A percentile compares a stretch with the other conserved stretches of the same genome.
These are phyloP conservation scores for Leccinum subtestaceum DNA, from an alignment of 768 basidiomycete genomes.

Conservation along the genomic window DNA sequence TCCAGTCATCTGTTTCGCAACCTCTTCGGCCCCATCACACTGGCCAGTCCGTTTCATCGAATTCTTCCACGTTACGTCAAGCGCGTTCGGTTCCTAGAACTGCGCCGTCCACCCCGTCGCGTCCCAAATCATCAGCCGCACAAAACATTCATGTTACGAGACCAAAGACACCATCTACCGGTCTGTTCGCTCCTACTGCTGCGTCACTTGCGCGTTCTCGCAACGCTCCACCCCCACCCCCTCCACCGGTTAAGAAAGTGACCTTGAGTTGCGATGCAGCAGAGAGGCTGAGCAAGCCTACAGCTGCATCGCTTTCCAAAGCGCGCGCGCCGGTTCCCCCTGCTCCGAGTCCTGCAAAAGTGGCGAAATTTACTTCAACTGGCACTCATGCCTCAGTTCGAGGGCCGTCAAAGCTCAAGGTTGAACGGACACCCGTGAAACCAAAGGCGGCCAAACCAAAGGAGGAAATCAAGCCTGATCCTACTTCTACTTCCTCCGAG, in stretches of 20 bases:
- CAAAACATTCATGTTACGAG: conserved; percentile 28
- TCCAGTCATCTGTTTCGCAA: conserved; percentile 37
- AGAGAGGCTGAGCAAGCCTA: conserved; percentile 78
- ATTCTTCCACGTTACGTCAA: conserved; percentile 28
- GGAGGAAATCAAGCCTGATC: conserved; percentile 15
- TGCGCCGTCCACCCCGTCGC: conserved; percentile 31
- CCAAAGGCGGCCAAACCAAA: conserved; percentile 22
- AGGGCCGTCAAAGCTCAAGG: conserved; percentile 29
- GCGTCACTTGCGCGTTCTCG: conserved; percentile 74
- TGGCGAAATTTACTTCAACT: conserved; percentile 30
- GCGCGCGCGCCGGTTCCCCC: conserved; percentile 39
- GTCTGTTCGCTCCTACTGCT: conserved; percentile 79
- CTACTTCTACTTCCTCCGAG: conserved; percentile 28
- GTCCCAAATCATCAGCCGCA: conserved; percentile 36
- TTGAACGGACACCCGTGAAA: conserved; percentile 25
- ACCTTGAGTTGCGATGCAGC: conserved; percentile 51
- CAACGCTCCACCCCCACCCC: conserved; percentile 44
- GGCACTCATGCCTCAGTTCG: conserved; percentile 31
- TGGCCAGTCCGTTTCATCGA: conserved; percentile 39
- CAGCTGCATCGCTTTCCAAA: conserved; percentile 70
- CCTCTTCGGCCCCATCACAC: conserved; percentile 40
- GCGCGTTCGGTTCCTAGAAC: conserved; percentile 26
- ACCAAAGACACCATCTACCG: conserved; percentile 63
- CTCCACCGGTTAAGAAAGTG: conserved; percentile 53
- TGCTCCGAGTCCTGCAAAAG: conserved; percentile 18